phyloP scores from a whole-genome alignment of 495 filamentous ascomycete genomes.

The Penicillium canariense region DNA sequence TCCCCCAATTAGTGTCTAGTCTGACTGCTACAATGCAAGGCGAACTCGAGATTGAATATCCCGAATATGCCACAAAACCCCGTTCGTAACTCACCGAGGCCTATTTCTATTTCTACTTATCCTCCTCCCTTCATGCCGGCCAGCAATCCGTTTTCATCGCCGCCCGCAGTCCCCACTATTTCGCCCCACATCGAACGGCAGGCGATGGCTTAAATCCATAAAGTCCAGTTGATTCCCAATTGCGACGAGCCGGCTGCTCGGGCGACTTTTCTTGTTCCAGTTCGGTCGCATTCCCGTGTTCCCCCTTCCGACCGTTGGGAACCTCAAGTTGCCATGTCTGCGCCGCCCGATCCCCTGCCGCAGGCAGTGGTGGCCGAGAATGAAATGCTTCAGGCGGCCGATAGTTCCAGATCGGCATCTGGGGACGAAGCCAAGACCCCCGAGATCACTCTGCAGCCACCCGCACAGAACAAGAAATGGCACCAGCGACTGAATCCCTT shows the following conservation, averaged over 20 bases:
- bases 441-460: conserved; percentile 4
- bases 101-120: no score
- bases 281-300: background rate
- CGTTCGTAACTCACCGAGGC: no score
- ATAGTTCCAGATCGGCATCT: conserved; percentile 16
- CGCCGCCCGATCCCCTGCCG: conserved; percentile 17
- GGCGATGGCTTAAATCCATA: conserved; percentile 4
- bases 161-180: background rate
- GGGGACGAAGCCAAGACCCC: conserved; percentile 22
- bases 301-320: background rate
- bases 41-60: no score
- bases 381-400: conserved; percentile 16
- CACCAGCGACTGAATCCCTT: conserved; percentile 55
- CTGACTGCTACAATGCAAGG: no score
- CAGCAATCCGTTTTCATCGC: conserved; percentile 15
- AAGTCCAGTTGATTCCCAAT: conserved; percentile 2
- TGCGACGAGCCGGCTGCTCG: background rate
- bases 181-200: conserved; percentile 2
- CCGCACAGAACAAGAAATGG: conserved; percentile 45
- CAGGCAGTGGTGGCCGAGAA: conserved; percentile 17
- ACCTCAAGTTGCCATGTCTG: conserved; percentile 13
- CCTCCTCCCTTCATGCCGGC: no score
- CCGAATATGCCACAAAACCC: no score
- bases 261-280: background rate
- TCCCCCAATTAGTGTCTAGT: no score